Base-by-base conservation (phyloP, 1,139 yeast genomes). In the Taiozyma sp. region DNA sequence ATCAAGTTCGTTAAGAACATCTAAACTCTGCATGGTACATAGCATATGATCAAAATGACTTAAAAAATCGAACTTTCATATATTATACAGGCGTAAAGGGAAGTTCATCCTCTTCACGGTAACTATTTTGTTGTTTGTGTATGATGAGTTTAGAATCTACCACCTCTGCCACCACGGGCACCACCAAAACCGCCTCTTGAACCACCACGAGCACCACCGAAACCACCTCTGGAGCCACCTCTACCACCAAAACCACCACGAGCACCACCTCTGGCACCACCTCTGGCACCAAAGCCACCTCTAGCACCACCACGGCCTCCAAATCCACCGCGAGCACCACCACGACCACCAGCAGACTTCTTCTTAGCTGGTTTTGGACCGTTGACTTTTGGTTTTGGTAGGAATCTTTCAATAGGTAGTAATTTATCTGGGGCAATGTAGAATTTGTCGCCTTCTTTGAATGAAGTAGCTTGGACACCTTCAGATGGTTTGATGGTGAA, bases 401-500 rank as follows among this genome's bases (percentile, higher is more conserved):
- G 78, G 74, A 92, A 92, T 76, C 99, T 83, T 66, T 93, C 99
- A 62, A 93, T 76, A 49, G 99, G 99, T 62, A 95, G 81, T 62
- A 95, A 79, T 73, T 93, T 93, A 73, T 93, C 99, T 48, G 95
- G 90, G 52, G 93, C 96, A 72, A 95, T 93, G 75, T 75, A 95
- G 68, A 95, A 92, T 73, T 92, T 92, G 72, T 95, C 99, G 62
- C 99, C 99, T 51, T 82, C 87, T 72, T 89, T 90, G 79, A 93
- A 95, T 49, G 97, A 88, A 45, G 81, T 74, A 51, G 98, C 97
- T 70, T 88, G 93, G 51, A 93, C 95, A 66, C 99, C 99, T 68
- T 95, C 99, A 49, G 87, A 78, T 54, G 97, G 93, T 75, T 95
- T 93, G 63, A 95, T 84, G 48, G 99, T 95, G 81, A 95, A 95